Evolutionary conservation across 257 asterid genomes (phyloP).

Genomic region (Mentha longifolia): DNA sequence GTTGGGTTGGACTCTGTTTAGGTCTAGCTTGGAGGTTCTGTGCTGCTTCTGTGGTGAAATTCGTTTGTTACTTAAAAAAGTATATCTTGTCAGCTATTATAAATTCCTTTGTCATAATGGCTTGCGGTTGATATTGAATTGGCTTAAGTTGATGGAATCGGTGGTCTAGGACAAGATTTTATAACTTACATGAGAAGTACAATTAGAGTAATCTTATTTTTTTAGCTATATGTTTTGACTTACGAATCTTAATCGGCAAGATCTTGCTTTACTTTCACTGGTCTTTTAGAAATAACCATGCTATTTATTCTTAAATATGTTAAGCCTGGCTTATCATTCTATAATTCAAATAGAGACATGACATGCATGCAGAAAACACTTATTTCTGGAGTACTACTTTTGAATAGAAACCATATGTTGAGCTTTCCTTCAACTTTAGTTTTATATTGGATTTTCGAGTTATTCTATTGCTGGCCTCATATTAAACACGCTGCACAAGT

Average conservation of each 20-base stretch:
- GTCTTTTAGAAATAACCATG: background rate
- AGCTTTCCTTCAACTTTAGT: constrained; percentile 8
- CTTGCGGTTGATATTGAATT: background rate
- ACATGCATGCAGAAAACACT: background rate
- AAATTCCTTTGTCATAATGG: background rate
- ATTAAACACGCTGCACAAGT: constrained; percentile 1
- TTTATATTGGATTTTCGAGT: background rate
- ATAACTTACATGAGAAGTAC: background rate
- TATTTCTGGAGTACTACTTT: background rate
- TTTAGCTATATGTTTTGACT: constrained; percentile 5
- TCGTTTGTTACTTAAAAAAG: background rate
- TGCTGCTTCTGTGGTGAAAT: background rate
- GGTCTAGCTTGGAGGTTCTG: constrained; percentile 5
- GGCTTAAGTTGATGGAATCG: constrained; percentile 9
- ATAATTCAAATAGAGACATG: background rate
- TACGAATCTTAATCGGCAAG: background rate
- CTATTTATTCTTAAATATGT: background rate
- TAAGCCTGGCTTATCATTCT: background rate
- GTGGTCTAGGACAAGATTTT: background rate
- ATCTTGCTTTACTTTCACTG: background rate
- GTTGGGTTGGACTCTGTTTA: background rate
- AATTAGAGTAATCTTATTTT: background rate
- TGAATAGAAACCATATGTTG: background rate
- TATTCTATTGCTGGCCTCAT: background rate
- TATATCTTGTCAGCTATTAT: background rate